Evolutionary conservation across 1,284 basidiomycete genomes (phyloP), one percentile per base, ranked within the genome.

Genomic region (Amylostereum chailletii): DNA sequence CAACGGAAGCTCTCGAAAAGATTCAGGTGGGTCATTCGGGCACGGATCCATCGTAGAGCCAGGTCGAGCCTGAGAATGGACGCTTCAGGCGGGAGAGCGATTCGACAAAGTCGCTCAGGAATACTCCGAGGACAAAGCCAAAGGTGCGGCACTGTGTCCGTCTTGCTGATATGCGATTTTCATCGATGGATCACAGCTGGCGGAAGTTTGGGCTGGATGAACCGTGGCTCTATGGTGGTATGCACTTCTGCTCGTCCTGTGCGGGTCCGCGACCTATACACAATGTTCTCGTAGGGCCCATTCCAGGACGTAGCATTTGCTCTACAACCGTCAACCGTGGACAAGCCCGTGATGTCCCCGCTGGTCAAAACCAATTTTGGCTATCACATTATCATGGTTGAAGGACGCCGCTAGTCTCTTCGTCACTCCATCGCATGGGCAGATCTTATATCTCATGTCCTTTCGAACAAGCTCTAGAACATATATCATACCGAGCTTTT

Each of bases 301-400:
- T 91, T 91, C 65, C 88, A 91, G 67, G 88, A 91, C 50, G 88
- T 78, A 10, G 89, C 87, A 4, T 91, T 91, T 65, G 79, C 78
- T 19, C 71, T 91, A 41, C 70, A 76, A 39, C 86, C 88, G 3
- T 91, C 89, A 3, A 78, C 81, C 5, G 79, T 86, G 52, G 86
- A 89, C 64, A 88, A 86, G 55, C 87, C 87, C 2, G 68, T 77
- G 47, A 60, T 79, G 11, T 86, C 86, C 3, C 66, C 79, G 6
- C 74, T 90, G 42, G 81, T 90, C 37, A 91, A 89, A 67, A 90
- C 88, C 2, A 79, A 75, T 52, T 83, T 83, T 61, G 89, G 88
- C n/a, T 91, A 91, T 62, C 88, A 91, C 61, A 81, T 91, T 58
- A 89, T 91, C 62, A 88, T 91, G 84, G 86, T 90, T 3, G 87